Evolutionary conservation across 495 filamentous ascomycete genomes (phyloP).

Genomic region (Lepraria neglecta): DNA sequence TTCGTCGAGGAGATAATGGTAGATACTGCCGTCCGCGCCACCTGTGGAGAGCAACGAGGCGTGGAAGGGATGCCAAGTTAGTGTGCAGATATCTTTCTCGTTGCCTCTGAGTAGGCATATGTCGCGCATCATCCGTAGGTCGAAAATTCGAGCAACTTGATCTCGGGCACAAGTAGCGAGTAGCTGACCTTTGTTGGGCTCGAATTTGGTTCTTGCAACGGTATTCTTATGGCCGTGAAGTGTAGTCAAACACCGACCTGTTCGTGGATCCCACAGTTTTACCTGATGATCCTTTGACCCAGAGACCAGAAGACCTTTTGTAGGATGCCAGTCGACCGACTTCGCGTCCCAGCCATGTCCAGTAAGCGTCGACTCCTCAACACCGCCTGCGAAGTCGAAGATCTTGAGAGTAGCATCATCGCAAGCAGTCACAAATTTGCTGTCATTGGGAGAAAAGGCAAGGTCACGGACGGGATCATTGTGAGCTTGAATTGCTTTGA

Average conservation of each 20-base stretch:
- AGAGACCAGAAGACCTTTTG: conserved; percentile 87
- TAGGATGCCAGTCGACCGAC: conserved; percentile 94
- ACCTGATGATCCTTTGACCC: conserved; percentile 96
- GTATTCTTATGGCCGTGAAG: conserved; percentile 97
- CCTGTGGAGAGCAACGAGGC: conserved; percentile 82
- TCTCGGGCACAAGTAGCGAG: conserved; percentile 90
- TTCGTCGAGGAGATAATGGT: conserved; percentile 90
- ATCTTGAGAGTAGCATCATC: conserved; percentile 92
- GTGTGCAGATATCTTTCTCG: conserved; percentile 88
- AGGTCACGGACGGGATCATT: conserved; percentile 82
- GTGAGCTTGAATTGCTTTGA: conserved; percentile 89
- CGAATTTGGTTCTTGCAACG: conserved; percentile 82
- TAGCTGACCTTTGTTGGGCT: conserved; percentile 70
- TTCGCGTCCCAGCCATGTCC: conserved; percentile 97
- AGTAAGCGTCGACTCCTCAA: conserved; percentile 69
- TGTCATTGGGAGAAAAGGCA: conserved; percentile 87
- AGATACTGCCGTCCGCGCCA: conserved; percentile 78
- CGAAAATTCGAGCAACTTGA: conserved; percentile 84
- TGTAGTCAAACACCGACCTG: conserved; percentile 80
- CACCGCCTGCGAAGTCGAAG: conserved; percentile 87
- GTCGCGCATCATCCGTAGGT: conserved; percentile 97
- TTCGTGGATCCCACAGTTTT: conserved; percentile 95
- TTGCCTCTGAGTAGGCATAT: conserved; percentile 85
- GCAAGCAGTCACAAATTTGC: conserved; percentile 91
- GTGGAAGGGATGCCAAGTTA: conserved; percentile 93